Percentiles rank a stretch among this genome's conserved stretches.
Conservation (phyloP, 257 asterid genomes). For the Przewalskia tangutica region DNA sequence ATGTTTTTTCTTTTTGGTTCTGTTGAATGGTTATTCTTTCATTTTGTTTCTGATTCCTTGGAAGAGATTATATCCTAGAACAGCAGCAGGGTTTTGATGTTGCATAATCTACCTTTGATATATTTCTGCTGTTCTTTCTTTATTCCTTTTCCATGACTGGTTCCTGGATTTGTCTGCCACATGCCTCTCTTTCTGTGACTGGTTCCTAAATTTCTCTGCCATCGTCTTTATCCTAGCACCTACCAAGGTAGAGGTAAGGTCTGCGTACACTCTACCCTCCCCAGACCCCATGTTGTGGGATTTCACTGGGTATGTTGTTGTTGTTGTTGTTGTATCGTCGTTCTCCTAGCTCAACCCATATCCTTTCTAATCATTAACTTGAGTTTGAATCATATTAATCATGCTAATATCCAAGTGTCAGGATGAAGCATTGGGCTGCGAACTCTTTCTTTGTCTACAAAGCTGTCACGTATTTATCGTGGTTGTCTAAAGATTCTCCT, state of each 20-base stretch:
- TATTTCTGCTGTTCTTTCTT: background rate
- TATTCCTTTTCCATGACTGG: background rate
- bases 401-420: too few species aligned
- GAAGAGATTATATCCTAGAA: background rate
- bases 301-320: too few species aligned
- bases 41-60: background rate
- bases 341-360: background rate
- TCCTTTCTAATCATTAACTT: background rate
- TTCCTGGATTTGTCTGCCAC: background rate
- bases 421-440: background rate
- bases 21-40: background rate
- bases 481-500: background rate
- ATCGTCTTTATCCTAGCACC: background rate
- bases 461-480: background rate
- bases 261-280: too few species aligned
- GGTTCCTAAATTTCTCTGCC: background rate
- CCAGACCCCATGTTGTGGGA: too few species aligned
- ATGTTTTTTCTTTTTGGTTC: background rate
- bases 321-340: too few species aligned
- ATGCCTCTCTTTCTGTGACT: background rate
- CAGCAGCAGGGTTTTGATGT: background rate
- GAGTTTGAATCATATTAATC: too few species aligned
- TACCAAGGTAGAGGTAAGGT: too few species aligned
- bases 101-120: background rate
- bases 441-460: background rate